These are phyloP conservation scores for Yamadazyma kitorensis DNA, from an alignment of 805 yeast species.

Conservation along the genomic window DNA sequence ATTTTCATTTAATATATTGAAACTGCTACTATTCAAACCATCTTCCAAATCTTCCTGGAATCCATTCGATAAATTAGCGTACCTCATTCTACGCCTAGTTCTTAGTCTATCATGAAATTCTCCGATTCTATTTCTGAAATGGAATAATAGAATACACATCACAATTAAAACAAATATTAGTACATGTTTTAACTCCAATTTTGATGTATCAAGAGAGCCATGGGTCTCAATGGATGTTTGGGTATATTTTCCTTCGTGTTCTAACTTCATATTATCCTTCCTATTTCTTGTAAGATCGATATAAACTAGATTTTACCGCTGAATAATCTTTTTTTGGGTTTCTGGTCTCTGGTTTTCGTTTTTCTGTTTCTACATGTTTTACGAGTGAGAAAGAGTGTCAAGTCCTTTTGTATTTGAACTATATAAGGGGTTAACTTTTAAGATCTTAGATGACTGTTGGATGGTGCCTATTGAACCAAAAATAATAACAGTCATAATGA, in stretches of 20 bases:
- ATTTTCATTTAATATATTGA: slow-evolving; percentile 47
- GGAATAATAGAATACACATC: slow-evolving; percentile 21
- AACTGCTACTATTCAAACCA: slow-evolving; percentile 59
- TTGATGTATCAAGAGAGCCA: slow-evolving; percentile 3
- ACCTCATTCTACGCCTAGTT: slow-evolving; percentile 21
- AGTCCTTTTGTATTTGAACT: too few species aligned
- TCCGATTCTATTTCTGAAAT: slow-evolving; percentile 29
- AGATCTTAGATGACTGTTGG: too few species aligned
- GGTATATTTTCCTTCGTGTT: slow-evolving; percentile 6
- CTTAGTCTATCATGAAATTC: slow-evolving; percentile 27
- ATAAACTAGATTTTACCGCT: too few species aligned
- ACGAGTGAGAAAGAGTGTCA: too few species aligned
- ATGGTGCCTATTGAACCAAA: too few species aligned
- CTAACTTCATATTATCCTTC: slow-evolving; percentile 3
- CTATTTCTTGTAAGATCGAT: too few species aligned
- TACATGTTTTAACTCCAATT: slow-evolving; percentile 14
- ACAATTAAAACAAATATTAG: slow-evolving; percentile 16
- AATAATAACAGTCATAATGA: too few species aligned
- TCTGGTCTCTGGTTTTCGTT: too few species aligned
- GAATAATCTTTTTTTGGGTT: too few species aligned
- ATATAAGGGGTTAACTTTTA: too few species aligned
- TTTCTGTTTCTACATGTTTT: too few species aligned
- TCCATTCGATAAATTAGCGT: slow-evolving; percentile 10
- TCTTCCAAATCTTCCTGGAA: slow-evolving; percentile 26
- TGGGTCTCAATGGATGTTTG: slow-evolving; percentile 2